Base-by-base conservation (phyloP, 2,329 filamentous ascomycete genomes). In the Pseudogymnoascus sp. region DNA sequence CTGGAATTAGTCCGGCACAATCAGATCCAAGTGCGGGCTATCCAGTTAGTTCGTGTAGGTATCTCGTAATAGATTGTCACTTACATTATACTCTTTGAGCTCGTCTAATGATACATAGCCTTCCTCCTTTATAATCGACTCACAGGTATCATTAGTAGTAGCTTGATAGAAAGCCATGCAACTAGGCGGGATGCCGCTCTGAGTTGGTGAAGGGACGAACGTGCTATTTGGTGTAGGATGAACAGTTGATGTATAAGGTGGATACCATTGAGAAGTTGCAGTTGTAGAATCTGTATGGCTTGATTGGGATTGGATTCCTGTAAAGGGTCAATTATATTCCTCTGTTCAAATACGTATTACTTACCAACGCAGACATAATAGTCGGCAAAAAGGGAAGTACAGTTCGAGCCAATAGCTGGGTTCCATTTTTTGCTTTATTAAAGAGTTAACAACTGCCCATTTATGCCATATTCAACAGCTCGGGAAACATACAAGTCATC, bases 291-390 rank as follows among this genome's bases (percentile, higher is more conserved):
- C 14, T 14, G 28, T 53, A 35, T 18, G 12, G 33, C 47, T 53
- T 33, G 28, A 20, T 11, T 53, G 47, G 2, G 47, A 12, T 53
- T 53, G 47, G 7, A 35, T 53, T 20, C 47, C 47, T 53, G 28
- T 3, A 18, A 14, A 33, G 8, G 15, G 25, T 53, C n/a, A 53
- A 14, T 28, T 18, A 18, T 53, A 20, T 4, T 35, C 9, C 5
- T 14, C 3, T 8, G 6, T 12, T 25, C 15, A 53, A 33, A 3
- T 53, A 15, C 33, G 28, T 33, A 30, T 12, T 35, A 33, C 47
- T 60, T 37, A 33, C 33, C 43, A 39, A 61, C 47, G 12, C 60
- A 62, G 18, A 58, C 58, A 20, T 43, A 59, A 8, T 60, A 53
- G 25, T 53, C 37, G 18, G 25, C 12, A 58, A 58, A 50, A n/a